These are phyloP conservation scores for Penicillium aurantiogriseum DNA, from an alignment of 2,329 filamentous ascomycete genomes.

Conservation along the genomic window DNA sequence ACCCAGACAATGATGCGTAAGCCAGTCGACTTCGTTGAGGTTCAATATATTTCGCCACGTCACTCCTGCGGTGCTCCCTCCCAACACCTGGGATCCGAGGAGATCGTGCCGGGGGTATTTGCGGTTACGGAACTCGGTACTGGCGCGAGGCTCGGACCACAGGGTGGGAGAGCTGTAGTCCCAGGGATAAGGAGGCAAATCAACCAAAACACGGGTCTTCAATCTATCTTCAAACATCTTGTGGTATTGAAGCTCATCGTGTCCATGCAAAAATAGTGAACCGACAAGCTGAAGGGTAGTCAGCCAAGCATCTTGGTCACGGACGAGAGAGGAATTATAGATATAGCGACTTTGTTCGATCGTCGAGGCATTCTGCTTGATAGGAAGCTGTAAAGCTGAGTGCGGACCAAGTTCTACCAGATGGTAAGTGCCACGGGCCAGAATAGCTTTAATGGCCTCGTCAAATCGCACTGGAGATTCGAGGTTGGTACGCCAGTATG, in stretches of 20 bases:
- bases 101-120: conserved; percentile 23
- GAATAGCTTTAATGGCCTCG: neutral
- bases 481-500: neutral
- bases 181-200: conserved; percentile 19
- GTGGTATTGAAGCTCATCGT: neutral
- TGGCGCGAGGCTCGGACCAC: conserved; percentile 1
- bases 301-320: conserved; percentile 27
- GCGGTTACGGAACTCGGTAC: conserved; percentile 12
- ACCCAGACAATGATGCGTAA: conserved; percentile 35
- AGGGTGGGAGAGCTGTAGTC: conserved; percentile 5
- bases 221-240: neutral
- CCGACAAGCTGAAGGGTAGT: conserved; percentile 26
- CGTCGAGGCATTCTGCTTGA: neutral
- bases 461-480: neutral
- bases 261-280: conserved; percentile 3
- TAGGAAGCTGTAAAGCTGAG: neutral
- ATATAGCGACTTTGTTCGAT: conserved; percentile 28
- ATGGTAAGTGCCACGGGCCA: too few species aligned
- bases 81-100: conserved; percentile 26
- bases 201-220: neutral
- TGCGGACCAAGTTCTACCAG: neutral
- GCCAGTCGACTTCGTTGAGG: conserved; percentile 35
- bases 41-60: conserved; percentile 36
- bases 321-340: conserved; percentile 39
- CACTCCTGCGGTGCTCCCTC: conserved; percentile 28